These are phyloP conservation scores for Leccinum pallidistipes DNA, from an alignment of 1,284 basidiomycete genomes.

Conservation along the genomic window DNA sequence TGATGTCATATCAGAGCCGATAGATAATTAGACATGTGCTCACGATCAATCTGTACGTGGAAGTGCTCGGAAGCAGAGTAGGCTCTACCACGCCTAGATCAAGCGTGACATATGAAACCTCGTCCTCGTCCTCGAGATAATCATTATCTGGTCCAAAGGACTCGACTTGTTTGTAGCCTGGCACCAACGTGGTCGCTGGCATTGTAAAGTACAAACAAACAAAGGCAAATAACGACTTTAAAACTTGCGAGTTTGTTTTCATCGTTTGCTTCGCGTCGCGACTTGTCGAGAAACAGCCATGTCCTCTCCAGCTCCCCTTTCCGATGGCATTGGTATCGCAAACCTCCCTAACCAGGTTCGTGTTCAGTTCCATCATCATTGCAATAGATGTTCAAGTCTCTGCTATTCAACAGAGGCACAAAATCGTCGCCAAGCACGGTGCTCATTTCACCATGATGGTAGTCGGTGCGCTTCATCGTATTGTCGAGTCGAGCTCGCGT, in stretches of 20 bases:
- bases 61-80: slow-evolving; percentile 65
- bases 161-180: slow-evolving; percentile 63
- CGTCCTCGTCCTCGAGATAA: slow-evolving; percentile 60
- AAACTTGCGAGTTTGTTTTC: slow-evolving; percentile 28
- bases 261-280: slow-evolving; percentile 14
- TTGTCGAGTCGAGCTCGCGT: neutral
- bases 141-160: slow-evolving; percentile 58
- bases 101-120: slow-evolving; percentile 66
- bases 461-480: slow-evolving; percentile 68
- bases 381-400: slow-evolving; percentile 1
- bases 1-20: neutral
- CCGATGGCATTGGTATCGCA: slow-evolving; percentile 83
- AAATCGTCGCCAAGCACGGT: slow-evolving; percentile 95
- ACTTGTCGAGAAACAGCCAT: slow-evolving; percentile 18
- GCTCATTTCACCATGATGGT: slow-evolving; percentile 99
- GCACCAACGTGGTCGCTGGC: slow-evolving; percentile 28
- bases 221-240: slow-evolving; percentile 25
- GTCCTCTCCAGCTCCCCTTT: slow-evolving; percentile 30
- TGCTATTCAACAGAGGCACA: slow-evolving; percentile 68
- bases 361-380: slow-evolving; percentile 38
- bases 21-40: slow-evolving; percentile 29
- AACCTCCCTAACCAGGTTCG: slow-evolving; percentile 97
- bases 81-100: slow-evolving; percentile 73
- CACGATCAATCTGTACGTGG: slow-evolving; percentile 70
- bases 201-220: slow-evolving; percentile 16